Conservation (phyloP, 495 filamentous ascomycete species). For the Penicillium malachiteum region DNA sequence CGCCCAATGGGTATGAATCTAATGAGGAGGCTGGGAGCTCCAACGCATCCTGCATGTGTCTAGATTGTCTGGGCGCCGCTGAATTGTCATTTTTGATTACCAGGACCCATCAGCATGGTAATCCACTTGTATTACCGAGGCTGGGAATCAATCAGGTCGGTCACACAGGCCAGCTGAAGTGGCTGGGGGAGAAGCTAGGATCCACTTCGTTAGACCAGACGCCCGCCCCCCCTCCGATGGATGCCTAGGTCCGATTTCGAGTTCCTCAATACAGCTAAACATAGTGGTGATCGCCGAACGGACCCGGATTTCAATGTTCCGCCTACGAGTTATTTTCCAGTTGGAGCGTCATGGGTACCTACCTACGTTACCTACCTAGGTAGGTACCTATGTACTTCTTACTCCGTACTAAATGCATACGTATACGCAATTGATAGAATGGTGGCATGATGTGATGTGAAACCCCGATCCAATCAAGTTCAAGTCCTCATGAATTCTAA, state of each 20-base stretch:
- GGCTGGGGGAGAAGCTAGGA: constrained; percentile 6
- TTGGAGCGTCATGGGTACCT: neutral
- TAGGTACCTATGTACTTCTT: neutral
- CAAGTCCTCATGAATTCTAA: neutral
- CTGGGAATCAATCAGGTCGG: constrained; percentile 2
- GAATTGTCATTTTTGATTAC: neutral
- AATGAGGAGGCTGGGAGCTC: constrained; percentile 2
- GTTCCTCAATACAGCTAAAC: too few species aligned
- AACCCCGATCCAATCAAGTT: neutral
- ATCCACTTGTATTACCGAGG: constrained; percentile 13
- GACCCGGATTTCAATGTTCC: too few species aligned
- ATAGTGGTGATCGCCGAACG: too few species aligned
- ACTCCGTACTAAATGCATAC: neutral
- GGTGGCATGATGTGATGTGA: neutral
- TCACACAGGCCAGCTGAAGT: constrained; percentile 10
- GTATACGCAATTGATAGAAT: neutral
- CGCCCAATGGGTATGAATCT: neutral
- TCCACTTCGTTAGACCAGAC: neutral
- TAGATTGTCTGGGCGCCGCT: constrained; percentile 14
- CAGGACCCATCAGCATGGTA: neutral
- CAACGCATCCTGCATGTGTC: constrained; percentile 17
- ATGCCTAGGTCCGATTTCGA: too few species aligned
- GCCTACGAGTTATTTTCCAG: too few species aligned
- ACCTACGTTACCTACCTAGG: too few species aligned
- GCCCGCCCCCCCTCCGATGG: constrained; percentile 1